phyloP scores from a whole-genome alignment of 768 basidiomycete species.

The Mycena pura region DNA sequence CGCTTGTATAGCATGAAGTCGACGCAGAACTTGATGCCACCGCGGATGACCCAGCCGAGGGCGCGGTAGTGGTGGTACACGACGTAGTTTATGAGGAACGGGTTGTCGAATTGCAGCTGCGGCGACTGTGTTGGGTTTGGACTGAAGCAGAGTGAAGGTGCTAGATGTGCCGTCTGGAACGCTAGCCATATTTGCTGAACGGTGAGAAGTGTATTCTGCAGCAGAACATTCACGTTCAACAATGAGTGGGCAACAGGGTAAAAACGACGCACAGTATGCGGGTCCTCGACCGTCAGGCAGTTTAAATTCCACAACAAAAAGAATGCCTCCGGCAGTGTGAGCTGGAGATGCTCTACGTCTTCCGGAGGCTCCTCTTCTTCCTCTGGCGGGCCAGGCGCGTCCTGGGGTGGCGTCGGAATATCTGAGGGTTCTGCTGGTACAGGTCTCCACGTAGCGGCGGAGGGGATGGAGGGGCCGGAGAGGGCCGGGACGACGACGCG shows the following conservation, averaged over 20 bases:
- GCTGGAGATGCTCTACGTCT: conserved; percentile 89
- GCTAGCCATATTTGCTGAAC: conserved; percentile 66
- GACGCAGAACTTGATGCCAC: conserved; percentile 96
- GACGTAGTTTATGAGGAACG: conserved; percentile 89
- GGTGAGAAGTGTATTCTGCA: conserved; percentile 60
- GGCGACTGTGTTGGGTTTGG: conserved; percentile 32
- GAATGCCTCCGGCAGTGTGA: conserved; percentile 89
- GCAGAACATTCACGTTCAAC: no score
- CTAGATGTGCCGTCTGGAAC: conserved; percentile 64
- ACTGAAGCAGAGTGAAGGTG: conserved; percentile 43
- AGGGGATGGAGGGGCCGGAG: conserved; percentile 70
- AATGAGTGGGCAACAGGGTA: no score
- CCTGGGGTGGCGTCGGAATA: conserved; percentile 37
- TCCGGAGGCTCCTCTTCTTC: conserved; percentile 64
- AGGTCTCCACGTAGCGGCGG: conserved; percentile 83
- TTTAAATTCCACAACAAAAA: conserved; percentile 87
- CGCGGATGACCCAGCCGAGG: conserved; percentile 95
- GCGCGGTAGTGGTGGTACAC: conserved; percentile 95
- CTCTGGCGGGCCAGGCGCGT: conserved; percentile 40
- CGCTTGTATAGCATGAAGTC: conserved; percentile 95
- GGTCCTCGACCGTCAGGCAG: conserved; percentile 75
- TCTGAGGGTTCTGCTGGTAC: conserved; percentile 34
- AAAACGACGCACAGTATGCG: conserved; percentile 77
- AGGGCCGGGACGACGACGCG: conserved; percentile 66
- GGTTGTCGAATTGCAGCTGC: conserved; percentile 80